A percentile compares a stretch with the other conserved stretches of the same genome.
Evolutionary conservation across 352 stramenopile genomes (phyloP).

Genomic region (Phytophthora cactorum): DNA sequence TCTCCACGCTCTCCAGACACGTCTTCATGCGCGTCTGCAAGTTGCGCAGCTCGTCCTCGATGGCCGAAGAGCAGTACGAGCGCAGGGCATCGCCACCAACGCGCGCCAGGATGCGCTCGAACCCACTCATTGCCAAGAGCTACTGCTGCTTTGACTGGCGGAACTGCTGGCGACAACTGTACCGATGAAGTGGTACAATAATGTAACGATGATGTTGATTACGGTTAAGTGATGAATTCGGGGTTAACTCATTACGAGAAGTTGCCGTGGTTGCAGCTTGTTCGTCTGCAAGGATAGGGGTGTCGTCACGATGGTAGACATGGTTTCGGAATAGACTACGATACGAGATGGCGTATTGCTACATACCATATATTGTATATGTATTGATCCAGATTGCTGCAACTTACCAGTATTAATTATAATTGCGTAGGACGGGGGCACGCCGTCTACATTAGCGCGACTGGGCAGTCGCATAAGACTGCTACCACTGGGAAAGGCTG

Average conservation of each 20-base stretch:
- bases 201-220: not conserved
- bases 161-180: not conserved
- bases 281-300: not conserved
- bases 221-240: not conserved
- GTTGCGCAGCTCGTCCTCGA: conserved; percentile 72
- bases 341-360: no score
- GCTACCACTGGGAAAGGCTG: not conserved
- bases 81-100: conserved; percentile 71
- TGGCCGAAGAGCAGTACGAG: conserved; percentile 79
- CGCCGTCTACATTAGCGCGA: no score
- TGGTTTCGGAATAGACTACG: not conserved
- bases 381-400: no score
- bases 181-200: conserved; percentile 9
- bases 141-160: conserved; percentile 14
- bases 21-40: conserved; percentile 66
- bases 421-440: no score
- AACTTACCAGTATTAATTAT: no score
- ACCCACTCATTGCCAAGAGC: conserved; percentile 58
- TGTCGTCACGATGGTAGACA: not conserved
- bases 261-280: not conserved
- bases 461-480: not conserved
- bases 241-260: not conserved
- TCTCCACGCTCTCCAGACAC: conserved; percentile 61
- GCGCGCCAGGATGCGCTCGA: conserved; percentile 76
- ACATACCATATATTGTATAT: no score